Evolutionary conservation across 2,329 filamentous ascomycete species (phyloP).

Genomic region (Pseudogymnoascus sp.): DNA sequence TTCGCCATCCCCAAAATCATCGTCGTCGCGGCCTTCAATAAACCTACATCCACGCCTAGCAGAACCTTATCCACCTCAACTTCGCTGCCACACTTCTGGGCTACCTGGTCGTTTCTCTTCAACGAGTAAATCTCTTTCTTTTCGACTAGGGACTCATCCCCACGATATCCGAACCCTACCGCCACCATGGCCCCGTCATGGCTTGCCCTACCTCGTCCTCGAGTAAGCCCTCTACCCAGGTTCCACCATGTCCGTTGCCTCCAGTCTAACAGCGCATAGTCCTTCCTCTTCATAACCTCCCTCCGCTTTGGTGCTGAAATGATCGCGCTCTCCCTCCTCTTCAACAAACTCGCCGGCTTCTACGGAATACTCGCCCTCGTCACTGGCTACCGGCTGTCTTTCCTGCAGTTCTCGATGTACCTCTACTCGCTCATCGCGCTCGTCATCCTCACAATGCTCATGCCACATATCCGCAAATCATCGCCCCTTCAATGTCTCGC

Average conservation of each 20-base stretch:
- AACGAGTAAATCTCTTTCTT: neutral
- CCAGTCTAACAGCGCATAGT: constrained; percentile 40
- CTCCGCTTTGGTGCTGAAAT: constrained; percentile 81
- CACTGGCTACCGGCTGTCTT: constrained; percentile 76
- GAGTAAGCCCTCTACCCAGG: neutral
- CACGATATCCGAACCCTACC: constrained; percentile 5
- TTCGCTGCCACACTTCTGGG: neutral
- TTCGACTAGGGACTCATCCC: neutral
- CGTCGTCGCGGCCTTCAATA: constrained; percentile 1
- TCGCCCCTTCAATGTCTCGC: constrained; percentile 72
- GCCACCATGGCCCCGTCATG: constrained; percentile 4
- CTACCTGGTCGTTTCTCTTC: neutral
- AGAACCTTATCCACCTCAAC: neutral
- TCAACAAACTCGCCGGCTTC: constrained; percentile 88
- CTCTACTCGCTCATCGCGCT: constrained; percentile 75
- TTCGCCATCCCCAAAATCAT: constrained; percentile 4
- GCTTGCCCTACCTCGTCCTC: neutral
- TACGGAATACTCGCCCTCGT: constrained; percentile 85
- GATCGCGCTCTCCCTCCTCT: constrained; percentile 72
- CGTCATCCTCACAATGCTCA: constrained; percentile 58
- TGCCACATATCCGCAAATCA: constrained; percentile 73
- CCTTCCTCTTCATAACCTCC: constrained; percentile 77
- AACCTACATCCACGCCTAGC: constrained; percentile 1
- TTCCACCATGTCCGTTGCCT: neutral
- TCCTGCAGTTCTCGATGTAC: constrained; percentile 84